phyloP scores from a whole-genome alignment of 2,329 filamentous ascomycete species.

The Colletotrichum musicola region DNA sequence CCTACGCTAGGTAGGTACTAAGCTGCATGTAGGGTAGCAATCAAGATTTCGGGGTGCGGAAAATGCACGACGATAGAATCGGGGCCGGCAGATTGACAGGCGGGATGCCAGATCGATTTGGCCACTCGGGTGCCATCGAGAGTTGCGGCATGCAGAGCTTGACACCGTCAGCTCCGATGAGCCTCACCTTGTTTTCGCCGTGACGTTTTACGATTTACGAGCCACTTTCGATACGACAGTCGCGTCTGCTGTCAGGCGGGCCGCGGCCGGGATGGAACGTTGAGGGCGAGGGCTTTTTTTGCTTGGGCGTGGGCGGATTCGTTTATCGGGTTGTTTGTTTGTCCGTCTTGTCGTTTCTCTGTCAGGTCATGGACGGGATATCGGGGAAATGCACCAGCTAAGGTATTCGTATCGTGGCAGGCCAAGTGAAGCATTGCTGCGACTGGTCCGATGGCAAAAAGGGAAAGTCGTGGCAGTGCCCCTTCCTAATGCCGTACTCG shows the following conservation, averaged over 20 bases:
- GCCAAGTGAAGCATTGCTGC: constrained; percentile 9
- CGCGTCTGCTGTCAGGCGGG: not conserved
- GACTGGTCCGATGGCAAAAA: constrained; percentile 16
- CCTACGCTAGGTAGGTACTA: not conserved
- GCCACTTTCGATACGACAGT: constrained; percentile 5
- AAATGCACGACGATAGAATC: not conserved
- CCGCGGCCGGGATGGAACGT: not conserved
- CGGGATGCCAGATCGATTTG: constrained; percentile 5
- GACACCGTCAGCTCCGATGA: constrained; percentile 20
- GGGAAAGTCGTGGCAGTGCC: constrained; percentile 13
- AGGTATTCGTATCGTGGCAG: not conserved
- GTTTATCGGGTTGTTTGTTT: not conserved
- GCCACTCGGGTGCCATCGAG: constrained; percentile 1
- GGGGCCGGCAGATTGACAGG: constrained; percentile 14
- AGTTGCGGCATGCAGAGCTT: constrained; percentile 12
- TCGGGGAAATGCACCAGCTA: not conserved
- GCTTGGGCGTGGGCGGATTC: not conserved
- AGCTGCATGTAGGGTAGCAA: constrained; percentile 16
- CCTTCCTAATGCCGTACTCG: constrained; percentile 9
- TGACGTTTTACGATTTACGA: not conserved
- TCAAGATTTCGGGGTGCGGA: constrained; percentile 11
- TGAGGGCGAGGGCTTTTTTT: not conserved
- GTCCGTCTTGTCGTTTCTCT: too few relatives aligned
- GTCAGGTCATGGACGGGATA: not conserved
- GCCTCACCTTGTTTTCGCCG: constrained; percentile 12